These are phyloP conservation scores for Wakefieldia striispora DNA, from an alignment of 768 basidiomycete genomes.

Conservation along the genomic window DNA sequence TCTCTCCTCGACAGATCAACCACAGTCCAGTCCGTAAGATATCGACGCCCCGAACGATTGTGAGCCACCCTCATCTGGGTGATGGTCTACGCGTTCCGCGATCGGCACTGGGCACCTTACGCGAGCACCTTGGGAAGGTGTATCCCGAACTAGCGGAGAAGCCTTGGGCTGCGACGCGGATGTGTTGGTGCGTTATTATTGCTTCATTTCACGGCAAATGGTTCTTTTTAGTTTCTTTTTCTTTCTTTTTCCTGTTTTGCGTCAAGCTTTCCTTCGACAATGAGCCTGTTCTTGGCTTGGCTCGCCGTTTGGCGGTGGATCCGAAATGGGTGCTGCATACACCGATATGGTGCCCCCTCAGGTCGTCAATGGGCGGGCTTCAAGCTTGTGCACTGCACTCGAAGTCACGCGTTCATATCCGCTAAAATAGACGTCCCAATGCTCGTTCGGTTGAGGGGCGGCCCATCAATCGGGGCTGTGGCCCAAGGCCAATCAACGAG, in stretches of 20 bases:
- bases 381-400: too few relatives aligned
- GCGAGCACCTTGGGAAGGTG: slow-evolving; percentile 49
- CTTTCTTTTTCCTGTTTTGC: not conserved
- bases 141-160: slow-evolving; percentile 79
- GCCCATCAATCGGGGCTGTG: too few relatives aligned
- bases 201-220: not conserved
- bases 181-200: slow-evolving; percentile 73
- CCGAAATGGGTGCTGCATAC: too few relatives aligned
- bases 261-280: too few relatives aligned
- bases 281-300: too few relatives aligned
- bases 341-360: too few relatives aligned
- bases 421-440: too few relatives aligned
- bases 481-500: too few relatives aligned
- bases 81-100: slow-evolving; percentile 68
- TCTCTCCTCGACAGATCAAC: slow-evolving; percentile 1
- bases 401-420: too few relatives aligned
- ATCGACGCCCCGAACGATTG: slow-evolving; percentile 76
- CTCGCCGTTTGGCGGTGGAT: too few relatives aligned
- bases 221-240: not conserved
- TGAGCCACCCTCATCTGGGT: slow-evolving; percentile 49
- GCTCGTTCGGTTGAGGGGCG: too few relatives aligned
- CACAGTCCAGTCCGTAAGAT: slow-evolving; percentile 31
- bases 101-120: slow-evolving; percentile 46
- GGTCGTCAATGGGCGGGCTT: too few relatives aligned
- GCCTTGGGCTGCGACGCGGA: slow-evolving; percentile 66